Evolutionary conservation across 177 flowering plant genomes (phyloP), one percentile per base, ranked within the genome.

Genomic region (Telopea speciosissima): DNA sequence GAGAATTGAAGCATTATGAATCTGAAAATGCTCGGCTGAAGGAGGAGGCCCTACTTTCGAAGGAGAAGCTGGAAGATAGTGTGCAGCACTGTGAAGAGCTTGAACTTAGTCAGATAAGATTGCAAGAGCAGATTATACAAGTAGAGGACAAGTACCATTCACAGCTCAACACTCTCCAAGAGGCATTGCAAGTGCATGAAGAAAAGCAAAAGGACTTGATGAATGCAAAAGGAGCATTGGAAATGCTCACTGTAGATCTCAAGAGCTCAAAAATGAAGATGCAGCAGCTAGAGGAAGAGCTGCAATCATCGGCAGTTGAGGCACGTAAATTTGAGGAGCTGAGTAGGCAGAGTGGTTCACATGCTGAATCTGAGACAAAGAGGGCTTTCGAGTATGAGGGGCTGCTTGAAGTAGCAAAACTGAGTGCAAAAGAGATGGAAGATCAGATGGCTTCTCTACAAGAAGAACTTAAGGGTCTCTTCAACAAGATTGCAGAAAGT

Each of bases 321-420:
- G 89, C 87, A 59, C 73, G 21, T 24, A 91, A 85, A 73, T 93
- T 83, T 71, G 95, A 91, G 75, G 92, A 87, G 73, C 78, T 88
- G 77, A 89, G 87, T 69, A 81, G 80, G 70, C 74, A 89, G 73
- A 87, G 87, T 71, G 88, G 87, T 42, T 83, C 80, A 40, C 83
- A 73, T 72, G 93, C 91, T 24, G 95, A 85, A 31, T 71, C 83
- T 16, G 95, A 91, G 82, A 72, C 81, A 9, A 81, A 83, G 69
- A 88, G 72, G 80, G 93, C 93, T n/a, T 61, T 77, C 62, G 97
- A 94, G 79, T 81, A 88, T 61, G 97, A 90, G 78, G 83, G 74
- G 73, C 67, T 85, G 74, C 90, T 92, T 72, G 88, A 90, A 68
- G 40, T 65, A 36, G 84, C 97, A 12, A 87, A 87, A 73, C 16